Evolutionary conservation across 306 rosid species (phyloP), one percentile per base, ranked within the genome.

Genomic region (Astragalus glycyphyllos): DNA sequence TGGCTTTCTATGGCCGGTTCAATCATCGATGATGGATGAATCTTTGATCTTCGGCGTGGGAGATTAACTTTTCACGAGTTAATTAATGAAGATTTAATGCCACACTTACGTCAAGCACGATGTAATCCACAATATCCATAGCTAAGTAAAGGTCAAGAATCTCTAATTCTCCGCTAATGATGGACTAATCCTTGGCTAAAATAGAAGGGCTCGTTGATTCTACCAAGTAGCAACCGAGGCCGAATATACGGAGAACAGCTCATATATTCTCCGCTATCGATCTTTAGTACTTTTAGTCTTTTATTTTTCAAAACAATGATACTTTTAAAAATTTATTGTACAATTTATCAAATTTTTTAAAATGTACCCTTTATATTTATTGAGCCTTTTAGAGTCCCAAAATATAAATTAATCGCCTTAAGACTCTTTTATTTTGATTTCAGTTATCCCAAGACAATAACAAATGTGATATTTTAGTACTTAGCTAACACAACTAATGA

Each of bases 201-300:
- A 63, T 75, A 56, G 58, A 61, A 58, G 81, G 58, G 45, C 47
- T 75, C 76, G 58, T 55, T 57, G 73, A 78, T 71, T 71, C 48
- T 60, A 51, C 41, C 32, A 56, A 13, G 50, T 58, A 65, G 44
- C 31, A 26, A 26, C 31, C 31, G 3, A 26, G 31, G n/a, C n/a
- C 31, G 31, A 26, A 26, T 4, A 55, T 55, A 69, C 84, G 96
- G 82, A 49, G 32, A 82, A 87, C 89, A 87, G 93, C 93, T 84
- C 83, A 84, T n/a, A n/a, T n/a, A n/a, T n/a, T n/a, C n/a, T n/a
- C n/a, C n/a, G n/a, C n/a, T n/a, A n/a, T n/a, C n/a, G n/a, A n/a
- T n/a, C n/a, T n/a, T n/a, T n/a, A n/a, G n/a, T n/a, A n/a, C n/a
- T n/a, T n/a, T n/a, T n/a, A n/a, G n/a, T n/a, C n/a, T n/a, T n/a